Percentiles rank a stretch among this genome's conserved stretches.
These are phyloP conservation scores for Peronospora tabacina DNA, from an alignment of 352 stramenopile genomes.

Conservation along the genomic window DNA sequence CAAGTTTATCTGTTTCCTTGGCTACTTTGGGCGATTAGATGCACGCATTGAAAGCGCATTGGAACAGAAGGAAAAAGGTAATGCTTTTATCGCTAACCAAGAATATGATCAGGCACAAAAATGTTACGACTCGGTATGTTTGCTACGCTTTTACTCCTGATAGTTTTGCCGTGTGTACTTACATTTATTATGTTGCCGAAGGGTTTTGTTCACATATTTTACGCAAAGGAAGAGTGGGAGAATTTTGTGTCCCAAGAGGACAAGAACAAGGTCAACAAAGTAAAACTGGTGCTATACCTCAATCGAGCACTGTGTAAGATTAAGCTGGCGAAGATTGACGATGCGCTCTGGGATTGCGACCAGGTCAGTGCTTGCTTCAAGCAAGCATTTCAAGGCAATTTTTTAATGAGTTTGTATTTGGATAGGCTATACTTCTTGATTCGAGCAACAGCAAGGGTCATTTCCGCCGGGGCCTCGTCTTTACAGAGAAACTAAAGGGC, in stretches of 20 bases:
- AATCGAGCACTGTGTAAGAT: slow-evolving; percentile 82
- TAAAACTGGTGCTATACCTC: slow-evolving; percentile 78
- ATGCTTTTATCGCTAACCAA: slow-evolving; percentile 50
- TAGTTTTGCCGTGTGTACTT: background rate
- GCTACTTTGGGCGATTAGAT: slow-evolving; percentile 29
- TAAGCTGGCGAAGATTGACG: slow-evolving; percentile 77
- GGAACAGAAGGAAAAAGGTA: slow-evolving; percentile 79
- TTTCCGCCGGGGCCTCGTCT: slow-evolving; percentile 73
- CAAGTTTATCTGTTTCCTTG: background rate
- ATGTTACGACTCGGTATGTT: slow-evolving; percentile 72
- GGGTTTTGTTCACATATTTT: slow-evolving; percentile 85
- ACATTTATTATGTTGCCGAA: slow-evolving; percentile 14
- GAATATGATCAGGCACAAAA: slow-evolving; percentile 78
- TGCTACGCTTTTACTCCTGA: background rate
- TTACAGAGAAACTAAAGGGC: slow-evolving; percentile 70
- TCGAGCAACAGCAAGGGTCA: slow-evolving; percentile 59
- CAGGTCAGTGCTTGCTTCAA: slow-evolving; percentile 32
- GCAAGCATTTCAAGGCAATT: background rate
- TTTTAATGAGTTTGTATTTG: background rate
- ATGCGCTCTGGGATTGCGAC: slow-evolving; percentile 79
- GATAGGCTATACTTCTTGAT: slow-evolving; percentile 62
- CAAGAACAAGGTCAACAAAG: slow-evolving; percentile 71
- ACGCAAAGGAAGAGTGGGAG: slow-evolving; percentile 81
- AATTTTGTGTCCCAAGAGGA: slow-evolving; percentile 61
- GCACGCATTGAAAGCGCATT: slow-evolving; percentile 56